Percentiles rank a stretch among this genome's conserved stretches.
Conservation (phyloP, 176 grass and related monocot genomes). For the Triticum turgidum region DNA sequence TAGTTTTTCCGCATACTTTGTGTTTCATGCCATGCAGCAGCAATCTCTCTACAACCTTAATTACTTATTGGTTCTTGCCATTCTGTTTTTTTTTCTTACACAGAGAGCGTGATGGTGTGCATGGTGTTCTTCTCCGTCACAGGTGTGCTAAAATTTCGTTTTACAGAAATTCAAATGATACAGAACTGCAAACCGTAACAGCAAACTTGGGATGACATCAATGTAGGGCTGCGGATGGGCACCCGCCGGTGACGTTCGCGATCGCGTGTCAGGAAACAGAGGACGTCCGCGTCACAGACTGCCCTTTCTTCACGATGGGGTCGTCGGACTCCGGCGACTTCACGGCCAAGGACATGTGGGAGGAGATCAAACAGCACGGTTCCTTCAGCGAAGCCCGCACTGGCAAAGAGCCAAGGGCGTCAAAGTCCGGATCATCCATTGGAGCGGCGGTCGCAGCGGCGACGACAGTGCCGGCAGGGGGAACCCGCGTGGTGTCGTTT, state of each 20-base stretch:
- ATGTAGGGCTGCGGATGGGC: conserved; percentile 54
- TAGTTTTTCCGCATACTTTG: neutral
- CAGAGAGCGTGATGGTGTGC: conserved; percentile 71
- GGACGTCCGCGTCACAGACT: conserved; percentile 67
- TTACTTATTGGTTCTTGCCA: neutral
- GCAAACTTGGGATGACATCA: neutral
- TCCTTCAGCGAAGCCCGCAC: conserved; percentile 43
- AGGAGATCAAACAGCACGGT: conserved; percentile 70
- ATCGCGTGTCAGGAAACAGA: conserved; percentile 70
- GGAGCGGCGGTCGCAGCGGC: conserved; percentile 76
- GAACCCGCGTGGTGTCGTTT: conserved; percentile 59
- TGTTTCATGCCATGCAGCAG: neutral
- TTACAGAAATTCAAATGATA: neutral
- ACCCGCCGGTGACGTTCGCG: conserved; percentile 73
- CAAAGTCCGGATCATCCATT: conserved; percentile 65
- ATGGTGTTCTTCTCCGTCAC: conserved; percentile 72
- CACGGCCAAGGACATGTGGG: conserved; percentile 77
- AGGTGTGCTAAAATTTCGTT: conserved; percentile 34
- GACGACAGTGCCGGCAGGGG: conserved; percentile 48
- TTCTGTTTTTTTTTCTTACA: neutral
- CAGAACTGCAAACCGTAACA: neutral
- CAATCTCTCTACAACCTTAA: neutral
- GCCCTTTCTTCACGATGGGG: conserved; percentile 64
- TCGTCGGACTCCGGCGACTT: conserved; percentile 46
- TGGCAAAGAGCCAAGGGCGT: conserved; percentile 24